Base-by-base conservation (phyloP, 768 basidiomycete species). In the Trametes villosa region DNA sequence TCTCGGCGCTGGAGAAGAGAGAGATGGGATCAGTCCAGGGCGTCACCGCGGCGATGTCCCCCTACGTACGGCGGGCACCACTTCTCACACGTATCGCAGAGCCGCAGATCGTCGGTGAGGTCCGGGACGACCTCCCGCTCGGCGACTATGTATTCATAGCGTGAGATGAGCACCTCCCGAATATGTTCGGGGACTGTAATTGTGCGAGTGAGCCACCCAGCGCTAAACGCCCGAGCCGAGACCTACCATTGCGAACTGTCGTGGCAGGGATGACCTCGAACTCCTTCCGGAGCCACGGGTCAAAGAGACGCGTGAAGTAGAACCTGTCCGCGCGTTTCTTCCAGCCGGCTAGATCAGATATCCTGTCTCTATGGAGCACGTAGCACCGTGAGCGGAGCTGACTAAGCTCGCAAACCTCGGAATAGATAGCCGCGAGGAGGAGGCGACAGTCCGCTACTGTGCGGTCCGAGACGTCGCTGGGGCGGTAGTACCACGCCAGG, bases 261-360 rank as follows among this genome's bases (percentile, higher is more conserved):
- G 84, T 83, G 30, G 93, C 85, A 61, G 90, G 88, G 53, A 99
- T 88, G 67, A 98, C 91, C 73, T 98, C 97, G 74, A 96, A 98
- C 76, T 98, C 96, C 74, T 92, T 92, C 79, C 96, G 95, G 77
- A 98, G 93, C 76, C 96, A 98, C 53, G 95, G 94, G 78, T 98
- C 96, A 72, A 96, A 99, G 29, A 98, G 82, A 69, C 91, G 88
- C 68, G 87, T 88, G 81, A 95, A 99, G 80, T 96, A 97, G 81
- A 99, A 99, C 65, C 92, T 86, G 75, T 99, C 96, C 2, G 92
- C 89, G 44, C 88, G 83, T 74, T 92, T 92, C 79, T 95, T 98
- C 94, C 94, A 98, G 7, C 87, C 89, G 70, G 91, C 85, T 36
- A 97, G 79, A 78, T 98, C 92, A 49, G 92, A 87, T 68, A 96